Percentiles rank a stretch among this genome's conserved stretches.
Evolutionary conservation across 768 basidiomycete species (phyloP).

Genomic region (Rhizopogon rudus): DNA sequence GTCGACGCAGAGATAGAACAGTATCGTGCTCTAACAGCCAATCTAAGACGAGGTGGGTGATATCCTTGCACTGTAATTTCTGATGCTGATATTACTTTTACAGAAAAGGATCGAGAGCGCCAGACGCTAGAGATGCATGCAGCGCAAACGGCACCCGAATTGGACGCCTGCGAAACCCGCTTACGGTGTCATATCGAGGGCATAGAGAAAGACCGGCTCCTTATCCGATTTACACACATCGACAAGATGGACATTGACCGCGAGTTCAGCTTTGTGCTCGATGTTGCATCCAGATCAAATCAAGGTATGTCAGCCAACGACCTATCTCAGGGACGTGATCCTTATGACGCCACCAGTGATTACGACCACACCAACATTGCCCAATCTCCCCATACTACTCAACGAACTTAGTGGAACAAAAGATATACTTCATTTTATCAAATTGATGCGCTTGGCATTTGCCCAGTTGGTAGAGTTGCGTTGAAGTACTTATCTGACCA

Average conservation of each 20-base stretch:
- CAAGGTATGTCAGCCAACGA: conserved; percentile 44
- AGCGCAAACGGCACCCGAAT: conserved; percentile 47
- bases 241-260: conserved; percentile 52
- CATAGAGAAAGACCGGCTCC: conserved; percentile 63
- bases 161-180: conserved; percentile 49
- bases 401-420: conserved; percentile 65
- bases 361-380: conserved; percentile 70
- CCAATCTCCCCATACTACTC: conserved; percentile 61
- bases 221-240: conserved; percentile 67
- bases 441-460: conserved; percentile 55
- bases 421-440: conserved; percentile 71
- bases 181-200: conserved; percentile 74
- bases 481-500: not conserved
- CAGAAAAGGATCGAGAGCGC: conserved; percentile 69
- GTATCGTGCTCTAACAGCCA: conserved; percentile 55
- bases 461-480: conserved; percentile 16
- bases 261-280: conserved; percentile 75
- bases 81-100: not conserved
- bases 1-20: conserved; percentile 73
- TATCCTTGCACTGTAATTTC: not conserved
- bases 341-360: conserved; percentile 45
- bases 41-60: conserved; percentile 57
- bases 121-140: conserved; percentile 50
- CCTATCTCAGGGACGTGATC: not conserved
- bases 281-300: conserved; percentile 57